Percentiles rank a stretch among this genome's conserved stretches.
These are phyloP conservation scores for Fraxinus xanthoxyloides DNA, from an alignment of 305 asterid species.

Conservation along the genomic window DNA sequence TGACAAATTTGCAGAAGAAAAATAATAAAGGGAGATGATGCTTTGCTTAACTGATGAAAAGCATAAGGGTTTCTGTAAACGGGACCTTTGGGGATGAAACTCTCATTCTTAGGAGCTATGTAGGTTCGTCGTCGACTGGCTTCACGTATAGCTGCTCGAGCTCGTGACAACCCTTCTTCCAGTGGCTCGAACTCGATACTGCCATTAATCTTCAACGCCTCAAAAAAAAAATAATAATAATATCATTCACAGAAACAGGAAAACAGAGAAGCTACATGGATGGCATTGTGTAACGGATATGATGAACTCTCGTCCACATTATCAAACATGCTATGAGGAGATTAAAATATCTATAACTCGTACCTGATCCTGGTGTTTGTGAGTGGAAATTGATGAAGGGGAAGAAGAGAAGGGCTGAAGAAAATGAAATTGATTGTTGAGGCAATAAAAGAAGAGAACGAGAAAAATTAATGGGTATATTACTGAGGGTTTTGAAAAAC, in stretches of 20 bases:
- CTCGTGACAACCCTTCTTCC: constrained; percentile 40
- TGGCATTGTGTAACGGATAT: not conserved
- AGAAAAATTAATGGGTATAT: constrained; percentile 14
- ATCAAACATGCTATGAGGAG: not conserved
- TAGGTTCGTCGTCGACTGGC: constrained; percentile 25
- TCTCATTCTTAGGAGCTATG: constrained; percentile 10
- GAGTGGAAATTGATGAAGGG: not conserved
- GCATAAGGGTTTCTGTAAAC: constrained; percentile 49
- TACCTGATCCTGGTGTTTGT: not conserved
- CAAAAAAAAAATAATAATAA: not conserved
- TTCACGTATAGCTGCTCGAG: constrained; percentile 47
- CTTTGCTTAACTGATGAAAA: constrained; percentile 41
- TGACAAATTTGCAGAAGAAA: not conserved
- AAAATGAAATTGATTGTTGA: constrained; percentile 23
- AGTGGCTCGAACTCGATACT: constrained; percentile 9
- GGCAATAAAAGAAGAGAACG: constrained; percentile 22
- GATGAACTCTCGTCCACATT: not conserved
- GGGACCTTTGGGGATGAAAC: constrained; percentile 33
- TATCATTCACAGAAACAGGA: not conserved
- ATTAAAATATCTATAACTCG: not conserved
- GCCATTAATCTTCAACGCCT: not conserved
- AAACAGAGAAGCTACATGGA: not conserved
- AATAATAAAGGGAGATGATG: not conserved
- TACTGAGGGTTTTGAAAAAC: not conserved
- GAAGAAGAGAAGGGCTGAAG: constrained; percentile 1